These are phyloP conservation scores for Lipomyces sp. DNA, from an alignment of 805 yeast species.

Conservation along the genomic window DNA sequence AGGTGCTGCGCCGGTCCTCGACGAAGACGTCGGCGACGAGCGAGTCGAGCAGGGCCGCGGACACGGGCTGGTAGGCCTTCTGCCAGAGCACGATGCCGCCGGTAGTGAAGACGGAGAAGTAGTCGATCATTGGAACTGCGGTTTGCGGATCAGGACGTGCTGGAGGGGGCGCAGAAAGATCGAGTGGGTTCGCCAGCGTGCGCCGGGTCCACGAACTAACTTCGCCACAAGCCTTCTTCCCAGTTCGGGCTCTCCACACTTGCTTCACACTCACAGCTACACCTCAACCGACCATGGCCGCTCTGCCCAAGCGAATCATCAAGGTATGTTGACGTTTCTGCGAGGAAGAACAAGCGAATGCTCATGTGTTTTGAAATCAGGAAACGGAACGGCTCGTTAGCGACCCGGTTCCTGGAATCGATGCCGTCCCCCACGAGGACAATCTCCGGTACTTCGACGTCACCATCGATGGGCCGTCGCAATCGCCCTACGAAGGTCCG, in stretches of 20 bases:
- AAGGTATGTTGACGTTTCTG: slow-evolving; percentile 50
- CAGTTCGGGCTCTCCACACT: too few species aligned
- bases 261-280: background rate
- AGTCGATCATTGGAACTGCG: slow-evolving; percentile 44
- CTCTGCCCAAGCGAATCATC: slow-evolving; percentile 86
- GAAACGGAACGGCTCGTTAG: slow-evolving; percentile 89
- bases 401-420: slow-evolving; percentile 96
- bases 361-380: slow-evolving; percentile 36
- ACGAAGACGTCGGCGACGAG: slow-evolving; percentile 52
- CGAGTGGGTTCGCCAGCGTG: too few species aligned
- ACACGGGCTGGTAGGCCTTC: slow-evolving; percentile 43
- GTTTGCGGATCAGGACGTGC: too few species aligned
- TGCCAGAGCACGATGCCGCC: slow-evolving; percentile 55
- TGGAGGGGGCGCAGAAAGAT: too few species aligned
- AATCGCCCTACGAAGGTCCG: slow-evolving; percentile 87
- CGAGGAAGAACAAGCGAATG: background rate
- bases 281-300: slow-evolving; percentile 18
- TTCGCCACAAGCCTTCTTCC: too few species aligned
- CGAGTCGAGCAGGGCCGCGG: slow-evolving; percentile 45
- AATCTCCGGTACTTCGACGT: slow-evolving; percentile 91
- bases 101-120: slow-evolving; percentile 48
- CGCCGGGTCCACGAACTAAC: too few species aligned
- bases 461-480: slow-evolving; percentile 83
- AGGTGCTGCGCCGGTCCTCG: slow-evolving; percentile 28
- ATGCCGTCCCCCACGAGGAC: slow-evolving; percentile 90